Base-by-base conservation (phyloP, 2,329 filamentous ascomycete species). In the Monilinia fructigena region DNA sequence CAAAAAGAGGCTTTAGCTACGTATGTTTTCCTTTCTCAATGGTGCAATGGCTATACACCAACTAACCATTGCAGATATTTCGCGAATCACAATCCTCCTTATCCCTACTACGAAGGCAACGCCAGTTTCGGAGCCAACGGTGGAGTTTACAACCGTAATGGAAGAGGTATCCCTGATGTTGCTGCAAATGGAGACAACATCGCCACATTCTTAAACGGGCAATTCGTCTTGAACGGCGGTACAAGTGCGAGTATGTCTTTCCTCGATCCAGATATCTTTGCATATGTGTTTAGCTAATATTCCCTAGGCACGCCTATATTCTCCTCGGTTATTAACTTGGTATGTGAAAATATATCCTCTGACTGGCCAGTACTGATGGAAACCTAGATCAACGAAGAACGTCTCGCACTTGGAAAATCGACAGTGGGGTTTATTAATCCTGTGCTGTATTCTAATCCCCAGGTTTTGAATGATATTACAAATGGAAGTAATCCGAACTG, bases 161-260 rank as follows among this genome's bases (percentile, higher is more conserved):
- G 78, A 1, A 78, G 82, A 23, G 82, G 79, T 0, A 83, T 80
- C 68, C 83, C 83, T 1, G 83, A 85, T 65, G 76, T 82, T 12
- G 74, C 77, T 14, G 80, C 79, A 45, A 80, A 81, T 38, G 81
- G 80, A 1, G 79, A 66, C 18, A 66, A 66, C 4, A 66, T 66
- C 12, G 65, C 65, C 1, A 63, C 35, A 10, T 50, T 56, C 23
- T 20, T 63, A 7, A 12, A 35, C 23, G 65, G 65, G 31, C n/a
- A n/a, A 1, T 52, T 52, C 12, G 52, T 2, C 23, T 5, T 66
- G 23, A 66, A n/a, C n/a, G 65, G 65, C 10, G 65, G 65, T 2
- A 66, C 65, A 11, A 63, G 59, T 52, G 65, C 65, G 6, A 66
- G 65, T 63, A 62, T 23, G 35, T 55, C 18, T 42, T 62, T 1